phyloP scores from a whole-genome alignment of 257 asterid species.

The Pogostemon cablin region DNA sequence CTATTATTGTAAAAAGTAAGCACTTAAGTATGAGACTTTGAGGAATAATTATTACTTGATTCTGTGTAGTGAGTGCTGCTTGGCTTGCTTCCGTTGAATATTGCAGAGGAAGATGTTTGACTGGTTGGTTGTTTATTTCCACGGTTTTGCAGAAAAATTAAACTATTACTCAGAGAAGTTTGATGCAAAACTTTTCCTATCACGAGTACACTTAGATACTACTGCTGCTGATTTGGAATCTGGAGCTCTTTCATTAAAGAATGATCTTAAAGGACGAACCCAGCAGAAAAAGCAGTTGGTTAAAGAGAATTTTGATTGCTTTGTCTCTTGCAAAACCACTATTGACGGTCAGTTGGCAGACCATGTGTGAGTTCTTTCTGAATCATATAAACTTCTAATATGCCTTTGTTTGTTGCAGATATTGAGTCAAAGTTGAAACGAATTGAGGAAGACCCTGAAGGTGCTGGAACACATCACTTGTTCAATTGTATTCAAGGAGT shows the following conservation, averaged over 20 bases:
- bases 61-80: constrained; percentile 14
- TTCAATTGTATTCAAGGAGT: constrained; percentile 84
- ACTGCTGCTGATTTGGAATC: constrained; percentile 84
- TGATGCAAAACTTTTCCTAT: constrained; percentile 79
- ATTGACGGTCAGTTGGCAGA: constrained; percentile 79
- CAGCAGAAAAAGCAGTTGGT: constrained; percentile 98
- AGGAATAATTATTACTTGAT: constrained; percentile 24
- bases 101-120: constrained; percentile 23
- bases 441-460: constrained; percentile 98
- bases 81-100: constrained; percentile 28
- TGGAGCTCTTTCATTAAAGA: constrained; percentile 85
- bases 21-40: constrained; percentile 18
- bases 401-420: constrained; percentile 53
- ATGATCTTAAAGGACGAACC: constrained; percentile 89
- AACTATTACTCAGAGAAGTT: constrained; percentile 90
- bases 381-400: constrained; percentile 26
- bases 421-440: constrained; percentile 94
- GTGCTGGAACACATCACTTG: constrained; percentile 87
- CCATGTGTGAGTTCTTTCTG: constrained; percentile 15
- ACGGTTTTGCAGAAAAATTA: constrained; percentile 68
- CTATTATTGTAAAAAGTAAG: not conserved
- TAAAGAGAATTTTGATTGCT: constrained; percentile 97
- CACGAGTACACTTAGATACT: constrained; percentile 91
- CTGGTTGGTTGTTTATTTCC: constrained; percentile 32
- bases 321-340: constrained; percentile 97